These are phyloP conservation scores for Diutina neorugosa DNA, from an alignment of 1,139 yeast genomes.

Conservation along the genomic window DNA sequence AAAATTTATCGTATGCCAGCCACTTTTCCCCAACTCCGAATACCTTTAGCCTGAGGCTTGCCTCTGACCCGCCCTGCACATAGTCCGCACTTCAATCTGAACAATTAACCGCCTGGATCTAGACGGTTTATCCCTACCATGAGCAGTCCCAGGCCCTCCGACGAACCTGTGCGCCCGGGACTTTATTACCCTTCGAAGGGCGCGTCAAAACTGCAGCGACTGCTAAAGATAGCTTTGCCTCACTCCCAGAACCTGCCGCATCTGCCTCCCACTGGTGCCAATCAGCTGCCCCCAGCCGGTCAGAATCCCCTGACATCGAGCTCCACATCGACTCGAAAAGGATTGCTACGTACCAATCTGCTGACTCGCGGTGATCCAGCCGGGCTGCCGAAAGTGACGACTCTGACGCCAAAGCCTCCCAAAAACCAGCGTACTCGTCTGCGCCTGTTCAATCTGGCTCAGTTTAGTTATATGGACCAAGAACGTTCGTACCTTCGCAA, in stretches of 20 bases:
- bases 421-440: not conserved
- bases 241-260: not conserved
- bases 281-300: not conserved
- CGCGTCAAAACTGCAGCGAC: not conserved
- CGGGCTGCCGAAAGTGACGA: not conserved
- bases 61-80: not conserved
- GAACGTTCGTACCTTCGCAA: conserved; percentile 59
- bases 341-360: not conserved
- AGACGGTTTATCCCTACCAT: not conserved
- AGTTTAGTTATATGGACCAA: conserved; percentile 37
- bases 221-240: not conserved
- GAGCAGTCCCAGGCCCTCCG: not conserved
- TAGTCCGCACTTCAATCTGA: not conserved
- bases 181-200: not conserved
- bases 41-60: not conserved
- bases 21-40: not conserved
- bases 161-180: not conserved
- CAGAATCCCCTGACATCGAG: not conserved
- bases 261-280: not conserved
- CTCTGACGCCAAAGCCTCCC: not conserved
- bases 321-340: not conserved
- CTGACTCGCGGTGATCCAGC: not conserved
- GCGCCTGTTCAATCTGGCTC: not conserved
- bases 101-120: not conserved
- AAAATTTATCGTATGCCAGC: not conserved